A percentile compares a stretch with the other conserved stretches of the same genome.
Conservation (phyloP, 2,329 filamentous ascomycete species). For the Cladophialophora immunda region DNA sequence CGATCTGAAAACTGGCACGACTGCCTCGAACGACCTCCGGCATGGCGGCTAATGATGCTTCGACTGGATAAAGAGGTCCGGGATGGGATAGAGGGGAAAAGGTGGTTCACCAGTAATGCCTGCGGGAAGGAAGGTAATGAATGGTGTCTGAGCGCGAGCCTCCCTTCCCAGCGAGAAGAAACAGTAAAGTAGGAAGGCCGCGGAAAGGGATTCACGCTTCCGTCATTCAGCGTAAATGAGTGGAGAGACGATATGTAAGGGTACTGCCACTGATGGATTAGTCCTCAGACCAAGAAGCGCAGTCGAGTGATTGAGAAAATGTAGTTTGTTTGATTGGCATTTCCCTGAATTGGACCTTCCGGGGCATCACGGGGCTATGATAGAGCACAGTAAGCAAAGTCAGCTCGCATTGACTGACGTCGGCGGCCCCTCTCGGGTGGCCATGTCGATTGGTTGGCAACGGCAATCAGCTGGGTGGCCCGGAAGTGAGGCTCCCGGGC, state of each 20-base stretch:
- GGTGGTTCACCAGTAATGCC: background rate
- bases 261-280: constrained; percentile 14
- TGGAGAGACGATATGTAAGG: constrained; percentile 13
- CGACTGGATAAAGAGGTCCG: background rate
- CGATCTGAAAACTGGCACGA: constrained; percentile 35
- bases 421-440: constrained; percentile 3
- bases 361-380: constrained; percentile 12
- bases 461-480: constrained; percentile 9
- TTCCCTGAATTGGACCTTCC: constrained; percentile 8
- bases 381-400: constrained; percentile 21
- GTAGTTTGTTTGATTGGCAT: constrained; percentile 19
- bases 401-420: constrained; percentile 20
- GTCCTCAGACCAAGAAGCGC: constrained; percentile 7
- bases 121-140: background rate
- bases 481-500: constrained; percentile 17
- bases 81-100: background rate
- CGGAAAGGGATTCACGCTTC: constrained; percentile 19
- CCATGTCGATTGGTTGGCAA: constrained; percentile 8
- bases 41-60: constrained; percentile 29
- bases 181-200: constrained; percentile 7
- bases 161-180: background rate
- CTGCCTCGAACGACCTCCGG: constrained; percentile 40
- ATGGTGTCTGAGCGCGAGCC: constrained; percentile 1
- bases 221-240: constrained; percentile 13
- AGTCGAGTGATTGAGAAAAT: constrained; percentile 8